Base-by-base conservation (phyloP, 176 grass and related monocot species). In the Tuctoria greenei region DNA sequence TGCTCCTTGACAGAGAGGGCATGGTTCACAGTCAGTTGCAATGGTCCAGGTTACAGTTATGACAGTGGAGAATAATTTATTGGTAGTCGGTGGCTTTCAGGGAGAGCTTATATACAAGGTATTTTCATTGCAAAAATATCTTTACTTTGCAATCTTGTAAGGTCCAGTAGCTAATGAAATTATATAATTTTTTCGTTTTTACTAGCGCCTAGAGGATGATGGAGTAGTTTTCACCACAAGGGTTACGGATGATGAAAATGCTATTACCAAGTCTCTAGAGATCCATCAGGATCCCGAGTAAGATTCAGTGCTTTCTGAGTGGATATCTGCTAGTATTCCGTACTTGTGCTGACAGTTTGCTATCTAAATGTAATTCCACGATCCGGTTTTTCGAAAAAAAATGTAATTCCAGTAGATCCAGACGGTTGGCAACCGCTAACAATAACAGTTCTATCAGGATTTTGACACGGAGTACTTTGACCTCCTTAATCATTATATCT, bases 71-170 rank as follows among this genome's bases (percentile, higher is more conserved):
- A 81, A 79, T 61, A 87, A 90, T 74, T 77, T 99, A 76, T 67
- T 99, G 82, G 91, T 81, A 17, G 69, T 86, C 74, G 95, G 95
- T 88, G 95, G 95, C 64, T 99, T 99, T 75, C 95, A 86, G 14
- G 95, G 95, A 38, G 91, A 99, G 81, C 76, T 99, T 82, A 95
- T 99, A 78, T 99, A 88, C 81, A 95, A 99, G 89, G 91, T 99
- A 84, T 63, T 57, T 27, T 23, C 52, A 57, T 69, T 61, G 12
- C 34, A 47, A 74, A 57, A 26, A 24, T 59, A 28, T 35, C 11
- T 40, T 18, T 61, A 50, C 27, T 46, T 20, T 63, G 54, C 24
- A 20, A 5, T 43, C 20, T 49, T 55, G 21, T 46, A 62, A 65
- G 6, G 27, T 83, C 43, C 54, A 45, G n/a, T 54, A 36, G 69